Base-by-base conservation (phyloP, 495 filamentous ascomycete genomes). In the Rusavskia elegans region DNA sequence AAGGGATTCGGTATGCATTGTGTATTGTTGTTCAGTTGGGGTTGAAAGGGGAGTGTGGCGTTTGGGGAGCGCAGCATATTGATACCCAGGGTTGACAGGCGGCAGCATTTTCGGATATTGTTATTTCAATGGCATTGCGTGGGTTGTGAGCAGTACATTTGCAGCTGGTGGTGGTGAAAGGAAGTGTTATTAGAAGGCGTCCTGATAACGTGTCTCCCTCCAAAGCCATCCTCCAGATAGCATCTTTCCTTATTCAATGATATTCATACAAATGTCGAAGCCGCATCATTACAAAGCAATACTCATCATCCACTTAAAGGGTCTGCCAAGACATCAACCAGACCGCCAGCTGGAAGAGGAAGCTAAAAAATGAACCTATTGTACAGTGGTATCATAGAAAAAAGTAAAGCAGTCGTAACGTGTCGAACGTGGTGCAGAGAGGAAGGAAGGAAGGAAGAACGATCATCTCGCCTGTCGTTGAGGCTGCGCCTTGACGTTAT, bases 401-500 rank as follows among this genome's bases (percentile, higher is more conserved):
- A 35, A 25, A 35, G 20, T 21, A 14, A 53, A 53, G 41, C 38
- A 30, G 10, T 46, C 27, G 41, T 53, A 14, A 46, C 37, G n/a
- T 27, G 25, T 42, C 23, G 51, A 16, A 32, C 51, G 11, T 27
- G 46, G 53, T 39, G 30, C 21, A 21, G 45, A 2, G 25, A 39
- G 23, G 5, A 40, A 19, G 53, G 30, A 9, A 25, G 21, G 9
- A 39, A 35, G 11, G 27, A 11, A n/a, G n/a, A n/a, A n/a, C n/a
- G n/a, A 1, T 46, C 39, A 51, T 46, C 29, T 53, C 20, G 32
- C 36, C 35, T 57, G 39, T 61, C 51, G 41, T 58, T 68, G 60
- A 45, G 83, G 75, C 49, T 74, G 74, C 29, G 80, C 79, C 71
- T 94, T 94, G 71, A 94, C 85, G 66, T 93, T 93, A 69, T 90